These are phyloP conservation scores for Colletotrichum incanum DNA, from an alignment of 2,329 filamentous ascomycete genomes.

Conservation along the genomic window DNA sequence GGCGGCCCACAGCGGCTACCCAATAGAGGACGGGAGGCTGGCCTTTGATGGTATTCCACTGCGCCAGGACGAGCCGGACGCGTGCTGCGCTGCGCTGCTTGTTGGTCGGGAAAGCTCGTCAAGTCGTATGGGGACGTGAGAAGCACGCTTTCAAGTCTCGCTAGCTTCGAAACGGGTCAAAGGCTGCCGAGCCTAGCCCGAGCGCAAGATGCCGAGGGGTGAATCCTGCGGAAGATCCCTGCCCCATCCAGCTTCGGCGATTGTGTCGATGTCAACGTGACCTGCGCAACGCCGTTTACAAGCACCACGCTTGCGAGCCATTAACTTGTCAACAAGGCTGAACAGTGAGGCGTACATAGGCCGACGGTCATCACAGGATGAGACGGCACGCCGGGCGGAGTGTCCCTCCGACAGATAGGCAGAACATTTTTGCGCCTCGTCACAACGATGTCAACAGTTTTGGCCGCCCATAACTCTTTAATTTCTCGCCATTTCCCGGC, in stretches of 20 bases:
- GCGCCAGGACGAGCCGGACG: too few relatives aligned
- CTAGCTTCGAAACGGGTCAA: constrained; percentile 54
- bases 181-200: constrained; percentile 29
- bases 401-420: background rate
- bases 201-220: constrained; percentile 11
- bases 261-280: constrained; percentile 25
- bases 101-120: too few relatives aligned
- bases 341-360: constrained; percentile 18
- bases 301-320: background rate
- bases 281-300: constrained; percentile 5
- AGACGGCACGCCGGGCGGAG: constrained; percentile 9
- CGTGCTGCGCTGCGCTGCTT: too few relatives aligned
- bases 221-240: constrained; percentile 16
- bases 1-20: background rate
- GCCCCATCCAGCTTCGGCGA: constrained; percentile 6
- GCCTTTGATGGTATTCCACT: background rate
- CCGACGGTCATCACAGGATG: constrained; percentile 5
- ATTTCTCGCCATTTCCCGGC: background rate
- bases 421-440: background rate
- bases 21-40: constrained; percentile 1
- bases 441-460: background rate
- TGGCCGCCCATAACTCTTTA: background rate
- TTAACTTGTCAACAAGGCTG: constrained; percentile 15
- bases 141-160: constrained; percentile 51
- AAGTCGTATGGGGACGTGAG: constrained; percentile 1